Evolutionary conservation across 768 basidiomycete species (phyloP).

Genomic region (Podaxis sp.): DNA sequence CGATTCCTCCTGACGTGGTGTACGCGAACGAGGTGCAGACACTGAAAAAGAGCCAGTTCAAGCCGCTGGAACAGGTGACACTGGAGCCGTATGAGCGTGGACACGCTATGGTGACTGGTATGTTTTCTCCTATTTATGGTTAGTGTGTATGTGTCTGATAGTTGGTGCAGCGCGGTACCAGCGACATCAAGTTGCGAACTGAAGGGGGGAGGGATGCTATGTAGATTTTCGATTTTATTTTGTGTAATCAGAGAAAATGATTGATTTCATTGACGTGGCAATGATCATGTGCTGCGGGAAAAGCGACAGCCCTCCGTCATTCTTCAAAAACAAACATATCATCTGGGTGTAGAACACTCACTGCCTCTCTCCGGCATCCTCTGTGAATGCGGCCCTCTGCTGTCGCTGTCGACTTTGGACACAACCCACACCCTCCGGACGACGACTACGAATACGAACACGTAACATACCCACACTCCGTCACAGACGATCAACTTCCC

Average conservation of each 20-base stretch:
- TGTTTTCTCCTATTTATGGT: slow-evolving; percentile 39
- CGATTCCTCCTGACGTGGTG: slow-evolving; percentile 83
- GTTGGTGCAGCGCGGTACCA: slow-evolving; percentile 22
- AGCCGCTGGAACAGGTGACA: slow-evolving; percentile 94
- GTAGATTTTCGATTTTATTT: background rate
- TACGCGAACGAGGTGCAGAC: slow-evolving; percentile 86
- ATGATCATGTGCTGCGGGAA: slow-evolving; percentile 1
- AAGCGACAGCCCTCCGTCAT: background rate
- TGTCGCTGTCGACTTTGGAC: slow-evolving; percentile 68
- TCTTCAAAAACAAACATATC: background rate
- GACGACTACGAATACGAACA: slow-evolving; percentile 80
- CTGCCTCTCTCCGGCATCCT: slow-evolving; percentile 9
- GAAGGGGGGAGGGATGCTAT: background rate
- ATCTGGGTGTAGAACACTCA: background rate
- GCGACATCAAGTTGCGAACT: slow-evolving; percentile 22
- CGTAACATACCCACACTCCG: slow-evolving; percentile 50
- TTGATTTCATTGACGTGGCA: slow-evolving; percentile 10
- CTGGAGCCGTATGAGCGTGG: slow-evolving; percentile 92
- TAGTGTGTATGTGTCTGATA: slow-evolving; percentile 39
- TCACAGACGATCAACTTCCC: slow-evolving; percentile 17
- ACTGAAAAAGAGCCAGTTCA: slow-evolving; percentile 77
- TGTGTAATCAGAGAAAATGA: background rate
- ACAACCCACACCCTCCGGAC: slow-evolving; percentile 50
- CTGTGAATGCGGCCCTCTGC: slow-evolving; percentile 60
- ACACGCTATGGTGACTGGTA: slow-evolving; percentile 87